A percentile compares a stretch with the other conserved stretches of the same genome.
Evolutionary conservation across 805 yeast species (phyloP).

Genomic region (Priceomyces medius): DNA sequence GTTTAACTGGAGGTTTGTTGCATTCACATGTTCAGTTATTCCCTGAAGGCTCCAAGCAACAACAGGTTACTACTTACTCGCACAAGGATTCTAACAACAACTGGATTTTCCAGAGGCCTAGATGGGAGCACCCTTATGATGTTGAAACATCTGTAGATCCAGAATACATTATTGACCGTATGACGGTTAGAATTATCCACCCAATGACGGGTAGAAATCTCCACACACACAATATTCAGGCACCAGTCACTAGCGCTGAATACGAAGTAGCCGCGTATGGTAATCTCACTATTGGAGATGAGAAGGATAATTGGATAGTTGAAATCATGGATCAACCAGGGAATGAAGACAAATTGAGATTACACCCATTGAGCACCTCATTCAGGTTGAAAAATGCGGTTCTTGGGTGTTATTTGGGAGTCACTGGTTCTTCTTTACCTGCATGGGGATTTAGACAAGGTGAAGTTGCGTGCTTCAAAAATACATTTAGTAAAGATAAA

Average conservation of each 20-base stretch:
- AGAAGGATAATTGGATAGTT: constrained; percentile 73
- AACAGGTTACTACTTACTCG: constrained; percentile 46
- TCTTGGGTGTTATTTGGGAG: constrained; percentile 81
- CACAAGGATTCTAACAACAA: constrained; percentile 47
- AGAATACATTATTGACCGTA: constrained; percentile 54
- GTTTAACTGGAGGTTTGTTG: constrained; percentile 45
- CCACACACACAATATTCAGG: constrained; percentile 67
- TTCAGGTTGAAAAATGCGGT: constrained; percentile 69
- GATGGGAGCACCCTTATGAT: constrained; percentile 34
- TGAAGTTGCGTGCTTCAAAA: constrained; percentile 79
- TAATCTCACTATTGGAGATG: constrained; percentile 60
- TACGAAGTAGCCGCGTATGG: constrained; percentile 77
- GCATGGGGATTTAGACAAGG: constrained; percentile 99
- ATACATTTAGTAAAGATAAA: constrained; percentile 71
- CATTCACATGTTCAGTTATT: constrained; percentile 47
- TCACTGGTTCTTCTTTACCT: constrained; percentile 80
- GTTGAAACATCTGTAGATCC: constrained; percentile 28
- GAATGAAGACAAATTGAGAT: constrained; percentile 47
- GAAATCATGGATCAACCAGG: constrained; percentile 65
- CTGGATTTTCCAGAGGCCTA: constrained; percentile 50
- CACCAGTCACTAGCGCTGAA: constrained; percentile 56
- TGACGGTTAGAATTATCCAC: constrained; percentile 61
- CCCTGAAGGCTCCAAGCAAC: constrained; percentile 50
- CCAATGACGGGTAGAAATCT: constrained; percentile 61
- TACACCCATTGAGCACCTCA: constrained; percentile 83